phyloP scores from a whole-genome alignment of 306 rosid species.

The Cicer judaicum region DNA sequence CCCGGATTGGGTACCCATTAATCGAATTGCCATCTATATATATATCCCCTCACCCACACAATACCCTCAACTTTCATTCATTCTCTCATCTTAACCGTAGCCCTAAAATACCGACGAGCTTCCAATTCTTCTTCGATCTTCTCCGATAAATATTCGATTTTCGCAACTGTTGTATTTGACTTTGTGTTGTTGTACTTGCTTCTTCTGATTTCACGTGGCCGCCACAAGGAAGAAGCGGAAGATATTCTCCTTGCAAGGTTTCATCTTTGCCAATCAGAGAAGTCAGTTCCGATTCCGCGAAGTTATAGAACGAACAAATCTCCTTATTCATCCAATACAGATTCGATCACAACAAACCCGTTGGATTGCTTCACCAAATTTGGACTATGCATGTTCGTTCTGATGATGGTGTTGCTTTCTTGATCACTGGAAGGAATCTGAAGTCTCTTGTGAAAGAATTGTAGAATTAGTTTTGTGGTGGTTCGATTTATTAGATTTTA shows the following conservation, averaged over 20 bases:
- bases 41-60: no score
- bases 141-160: neutral
- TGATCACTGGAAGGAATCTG: slow-evolving; percentile 37
- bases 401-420: neutral
- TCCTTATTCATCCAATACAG: neutral
- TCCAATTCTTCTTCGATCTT: neutral
- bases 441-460: slow-evolving; percentile 41
- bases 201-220: slow-evolving; percentile 29
- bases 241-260: slow-evolving; percentile 39
- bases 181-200: neutral
- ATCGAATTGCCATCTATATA: no score
- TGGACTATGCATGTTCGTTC: neutral
- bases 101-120: slow-evolving; percentile 30
- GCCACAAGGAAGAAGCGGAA: neutral
- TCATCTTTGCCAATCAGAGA: slow-evolving; percentile 38
- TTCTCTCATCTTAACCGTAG: slow-evolving; percentile 43
- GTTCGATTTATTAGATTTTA: neutral
- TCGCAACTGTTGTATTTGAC: neutral
- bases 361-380: slow-evolving; percentile 21
- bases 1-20: no score
- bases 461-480: slow-evolving; percentile 48
- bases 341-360: neutral
- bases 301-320: slow-evolving; percentile 13
- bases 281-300: slow-evolving; percentile 13
- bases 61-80: no score